Evolutionary conservation across 2,329 filamentous ascomycete genomes (phyloP).

Genomic region (Aspergillaceae sp.): DNA sequence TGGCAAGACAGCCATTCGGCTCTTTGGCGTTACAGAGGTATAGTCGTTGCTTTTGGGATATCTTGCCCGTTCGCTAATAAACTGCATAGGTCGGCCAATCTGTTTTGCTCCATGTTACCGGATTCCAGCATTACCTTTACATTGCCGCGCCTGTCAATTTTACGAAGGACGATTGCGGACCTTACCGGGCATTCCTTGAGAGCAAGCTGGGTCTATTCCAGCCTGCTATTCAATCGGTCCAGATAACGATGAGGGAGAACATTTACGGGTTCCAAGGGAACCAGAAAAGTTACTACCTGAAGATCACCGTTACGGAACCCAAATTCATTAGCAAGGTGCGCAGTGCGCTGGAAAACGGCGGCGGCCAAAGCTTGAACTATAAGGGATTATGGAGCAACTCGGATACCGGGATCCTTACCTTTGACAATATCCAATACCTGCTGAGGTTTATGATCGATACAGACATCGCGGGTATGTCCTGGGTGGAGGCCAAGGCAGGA

Average conservation of each 20-base stretch:
- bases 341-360: conserved; percentile 60
- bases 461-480: conserved; percentile 90
- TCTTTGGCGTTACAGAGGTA: conserved; percentile 86
- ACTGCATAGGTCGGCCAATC: conserved; percentile 61
- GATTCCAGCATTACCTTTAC: conserved; percentile 94
- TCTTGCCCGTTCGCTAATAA: conserved; percentile 6
- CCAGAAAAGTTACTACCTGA: conserved; percentile 80
- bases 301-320: conserved; percentile 85
- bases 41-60: conserved; percentile 17
- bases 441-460: conserved; percentile 97
- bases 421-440: conserved; percentile 92
- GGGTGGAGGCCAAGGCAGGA: conserved; percentile 74
- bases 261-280: conserved; percentile 94
- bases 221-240: conserved; percentile 67
- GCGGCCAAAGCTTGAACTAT: conserved; percentile 61
- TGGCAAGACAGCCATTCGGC: conserved; percentile 69
- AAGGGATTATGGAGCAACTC: conserved; percentile 75
- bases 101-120: conserved; percentile 86
- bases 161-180: conserved; percentile 63
- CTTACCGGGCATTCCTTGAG: conserved; percentile 75
- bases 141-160: conserved; percentile 81
- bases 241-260: conserved; percentile 77
- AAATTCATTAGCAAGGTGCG: conserved; percentile 73
- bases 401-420: conserved; percentile 71
- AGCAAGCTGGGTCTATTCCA: conserved; percentile 64